Evolutionary conservation across 2,329 filamentous ascomycete genomes (phyloP), one percentile per base, ranked within the genome.

Genomic region (Trichoderma atroviride): DNA sequence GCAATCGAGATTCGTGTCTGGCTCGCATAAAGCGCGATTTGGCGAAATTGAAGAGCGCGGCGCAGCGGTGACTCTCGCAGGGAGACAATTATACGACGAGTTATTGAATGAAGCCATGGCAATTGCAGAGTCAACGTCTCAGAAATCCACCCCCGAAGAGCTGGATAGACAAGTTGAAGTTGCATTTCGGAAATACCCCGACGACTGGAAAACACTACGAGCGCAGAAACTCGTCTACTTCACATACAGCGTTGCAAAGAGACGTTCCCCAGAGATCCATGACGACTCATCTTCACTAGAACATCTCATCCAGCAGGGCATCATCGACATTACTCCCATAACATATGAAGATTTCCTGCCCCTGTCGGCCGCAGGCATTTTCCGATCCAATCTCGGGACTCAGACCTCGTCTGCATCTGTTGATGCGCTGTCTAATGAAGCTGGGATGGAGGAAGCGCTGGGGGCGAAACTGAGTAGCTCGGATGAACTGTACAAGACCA

Each of bases 331-430:
- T 5, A 73, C 79, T 3, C 83, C 85, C 2, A 79, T 87, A 22
- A 85, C 81, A 0, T 87, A 87, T 68, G 85, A 87, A 69, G 85
- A 87, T 66, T 87, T 87, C 59, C 75, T 87, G 4, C 85, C 85
- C 0, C 74, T 87, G 2, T 85, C 83, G 1, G 85, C 85, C 0
- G 85, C 83, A 0, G 84, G 84, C 0, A 87, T 87, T 50, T 85
- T 85, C 70, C 80, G 80, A 50, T 84, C 82, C 0, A 85, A 84
- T 24, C 72, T 84, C 5, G 64, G 64, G 19, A 52, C 56, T 22
- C 40, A 60, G 29, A 16, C 53, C 5, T 57, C 53, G 24, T 61
- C 58, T 29, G 56, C 52, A 40, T 14, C 29, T 16, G 53, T 52
- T n/a, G 56, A 60, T 7, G 55, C 64, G 14, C n/a, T 13, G 16